These are phyloP conservation scores for Passalora sequoiae DNA, from an alignment of 2,329 filamentous ascomycete genomes.

Conservation along the genomic window DNA sequence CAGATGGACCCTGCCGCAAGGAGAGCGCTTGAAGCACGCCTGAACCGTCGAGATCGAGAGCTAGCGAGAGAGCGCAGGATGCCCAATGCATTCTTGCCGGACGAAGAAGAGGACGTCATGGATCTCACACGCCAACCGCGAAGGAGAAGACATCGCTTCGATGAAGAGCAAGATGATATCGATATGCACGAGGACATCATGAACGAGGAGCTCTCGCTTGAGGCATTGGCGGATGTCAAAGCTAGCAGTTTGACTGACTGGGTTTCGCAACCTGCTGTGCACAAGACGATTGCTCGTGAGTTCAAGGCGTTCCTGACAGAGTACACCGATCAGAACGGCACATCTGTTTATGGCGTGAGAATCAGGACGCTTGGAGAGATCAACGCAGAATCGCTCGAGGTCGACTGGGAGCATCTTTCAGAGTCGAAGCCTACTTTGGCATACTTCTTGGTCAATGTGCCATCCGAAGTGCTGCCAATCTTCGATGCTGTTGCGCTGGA, in stretches of 20 bases:
- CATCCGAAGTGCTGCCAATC: conserved; percentile 88
- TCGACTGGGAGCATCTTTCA: conserved; percentile 89
- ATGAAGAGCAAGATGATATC: conserved; percentile 85
- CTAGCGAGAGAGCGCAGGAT: conserved; percentile 61
- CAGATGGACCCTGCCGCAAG: conserved; percentile 62
- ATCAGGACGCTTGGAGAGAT: conserved; percentile 94
- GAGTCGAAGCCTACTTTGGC: conserved; percentile 88
- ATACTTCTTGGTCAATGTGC: conserved; percentile 93
- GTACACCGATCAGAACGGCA: conserved; percentile 82
- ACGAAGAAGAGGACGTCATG: conserved; percentile 74
- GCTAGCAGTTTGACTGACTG: conserved; percentile 90
- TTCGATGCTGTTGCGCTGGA: conserved; percentile 98
- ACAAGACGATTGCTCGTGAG: conserved; percentile 88
- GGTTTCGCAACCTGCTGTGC: conserved; percentile 84
- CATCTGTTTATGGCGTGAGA: conserved; percentile 89
- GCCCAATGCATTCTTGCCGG: conserved; percentile 68
- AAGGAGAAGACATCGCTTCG: conserved; percentile 80
- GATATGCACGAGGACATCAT: conserved; percentile 90
- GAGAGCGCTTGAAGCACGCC: conserved; percentile 64
- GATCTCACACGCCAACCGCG: conserved; percentile 83
- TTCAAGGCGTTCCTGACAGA: conserved; percentile 97
- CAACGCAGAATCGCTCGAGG: conserved; percentile 92
- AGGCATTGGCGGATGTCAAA: conserved; percentile 88
- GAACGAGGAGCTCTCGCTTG: conserved; percentile 89
- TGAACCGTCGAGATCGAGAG: conserved; percentile 70